A percentile compares a stretch with the other conserved stretches of the same genome.
phyloP scores from a whole-genome alignment of 2,329 filamentous ascomycete genomes.

The Scedosporium apiospermum region DNA sequence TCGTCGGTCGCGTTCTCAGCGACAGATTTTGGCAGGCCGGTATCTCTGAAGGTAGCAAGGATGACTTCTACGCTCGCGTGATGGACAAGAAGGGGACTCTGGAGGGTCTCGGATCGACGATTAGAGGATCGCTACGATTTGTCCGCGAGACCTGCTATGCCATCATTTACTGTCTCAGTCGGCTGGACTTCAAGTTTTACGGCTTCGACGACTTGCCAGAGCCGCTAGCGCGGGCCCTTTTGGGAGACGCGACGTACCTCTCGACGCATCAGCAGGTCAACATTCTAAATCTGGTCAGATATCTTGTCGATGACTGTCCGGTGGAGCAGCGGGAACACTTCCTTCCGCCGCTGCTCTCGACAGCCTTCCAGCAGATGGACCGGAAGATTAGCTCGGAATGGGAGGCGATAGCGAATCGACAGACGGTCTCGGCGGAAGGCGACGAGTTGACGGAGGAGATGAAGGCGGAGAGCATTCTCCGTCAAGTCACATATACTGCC shows the following conservation, averaged over 20 bases:
- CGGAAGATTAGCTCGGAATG: constrained; percentile 81
- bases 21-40: constrained; percentile 98
- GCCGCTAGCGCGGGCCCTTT: constrained; percentile 75
- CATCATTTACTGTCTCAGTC: constrained; percentile 87
- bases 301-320: constrained; percentile 87
- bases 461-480: constrained; percentile 92
- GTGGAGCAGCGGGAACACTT: constrained; percentile 68
- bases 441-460: constrained; percentile 89
- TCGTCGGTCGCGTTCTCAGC: constrained; percentile 76
- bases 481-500: constrained; percentile 85
- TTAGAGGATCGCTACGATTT: constrained; percentile 78
- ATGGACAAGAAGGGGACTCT: constrained; percentile 80
- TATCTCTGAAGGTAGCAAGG: constrained; percentile 89
- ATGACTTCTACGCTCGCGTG: constrained; percentile 91
- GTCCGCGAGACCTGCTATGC: constrained; percentile 91
- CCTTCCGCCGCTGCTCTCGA: constrained; percentile 71
- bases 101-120: constrained; percentile 88
- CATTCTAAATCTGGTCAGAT: constrained; percentile 79
- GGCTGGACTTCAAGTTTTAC: constrained; percentile 81
- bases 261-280: constrained; percentile 91
- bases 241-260: constrained; percentile 70
- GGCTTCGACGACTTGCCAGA: constrained; percentile 75
- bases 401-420: constrained; percentile 61
- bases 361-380: constrained; percentile 80
- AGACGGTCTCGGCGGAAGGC: constrained; percentile 53